Base-by-base conservation (phyloP, 164 flowering plant species). In the Magnolia officinalis region DNA sequence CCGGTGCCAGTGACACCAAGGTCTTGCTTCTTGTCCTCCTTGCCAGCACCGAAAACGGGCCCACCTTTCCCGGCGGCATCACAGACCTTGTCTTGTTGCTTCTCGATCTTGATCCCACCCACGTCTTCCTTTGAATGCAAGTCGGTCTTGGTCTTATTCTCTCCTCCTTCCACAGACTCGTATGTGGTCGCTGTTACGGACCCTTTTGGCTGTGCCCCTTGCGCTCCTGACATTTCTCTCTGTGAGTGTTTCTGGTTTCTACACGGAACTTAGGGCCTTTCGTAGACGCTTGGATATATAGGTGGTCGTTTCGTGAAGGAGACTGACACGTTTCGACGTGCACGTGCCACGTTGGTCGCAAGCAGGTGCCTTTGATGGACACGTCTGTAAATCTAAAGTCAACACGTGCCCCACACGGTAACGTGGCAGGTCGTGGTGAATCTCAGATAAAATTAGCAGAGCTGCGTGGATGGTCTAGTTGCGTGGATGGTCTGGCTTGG, bases 51-150 rank as follows among this genome's bases (percentile, higher is more conserved):
- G 26, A 91, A 91, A n/a, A 87, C 88, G 1, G 96, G 96, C 0
- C 94, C 96, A 7, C 93, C 98, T 79, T 80, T 49, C 11, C 96
- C 93, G 1, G 92, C 86, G 6, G 96, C 86, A 64, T 90, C 92
- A 21, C 76, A 75, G 1, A 90, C 95, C 79, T 93, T 91, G 71
- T 91, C 93, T 73, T 93, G 85, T 1, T 83, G n/a, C 75, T 85
- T 89, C 7, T 90, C 93, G 1, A 91, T 73, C 87, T 84, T 74
- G 23, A 93, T 88, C 45, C 84, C 86, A 0, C 90, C 89, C 20
- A 75, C 85, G 29, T 91, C 92, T 72, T 87, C 87, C 74, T 49
- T 74, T 8, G 91, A 87, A 0, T 61, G 78, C 29, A 88, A 1
- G 37, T 86, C 90, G 0, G 79, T 80, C 84, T 63, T 81, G 6